Evolutionary conservation across 208 protist genomes (phyloP), one percentile per base, ranked within the genome.

Genomic region (Acanthamoeba triangularis): DNA sequence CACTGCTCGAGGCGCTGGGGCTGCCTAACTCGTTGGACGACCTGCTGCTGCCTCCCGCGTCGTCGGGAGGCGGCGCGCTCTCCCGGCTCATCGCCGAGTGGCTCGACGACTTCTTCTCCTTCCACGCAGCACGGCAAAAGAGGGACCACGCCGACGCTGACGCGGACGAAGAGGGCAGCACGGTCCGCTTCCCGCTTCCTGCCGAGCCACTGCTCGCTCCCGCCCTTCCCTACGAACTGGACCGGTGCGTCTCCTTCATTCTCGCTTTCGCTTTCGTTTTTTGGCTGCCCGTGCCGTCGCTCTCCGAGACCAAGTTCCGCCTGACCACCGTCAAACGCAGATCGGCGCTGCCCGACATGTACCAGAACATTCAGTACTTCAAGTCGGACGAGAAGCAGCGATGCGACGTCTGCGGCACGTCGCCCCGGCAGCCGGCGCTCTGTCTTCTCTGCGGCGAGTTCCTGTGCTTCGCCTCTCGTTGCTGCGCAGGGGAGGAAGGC

Each of bases 331-430:
- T 63, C 13, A 63, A 4, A 56, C 52, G 16, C 61, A 67, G 85
- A 13, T 49, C 59, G 35, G 85, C 61, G 61, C 63, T 92, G 41
- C 85, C 85, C 14, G 6, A 92, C 44, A 41, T 92, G 37, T 92
- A 92, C 28, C 85, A 92, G 63, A 54, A 92, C 61, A 25, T 92
- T 23, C 11, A 92, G 37, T 92, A 59, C 41, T 92, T 92, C 59
- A 92, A 92, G 63, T 76, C 85, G 3, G 35, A 25, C 52, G 80
- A 90, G 41, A n/a, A 28, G n/a, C 54, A 92, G 59, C 54, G 44
- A 0, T 92, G 85, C 61, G 25, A 5, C 25, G 28, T 23, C 20
- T 92, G 85, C 63, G 85, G 35, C 0, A 74, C 63, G 16, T 35
- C 85, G 18, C 85, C 85, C 25, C 33, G 63, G 7, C 56, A 92